Evolutionary conservation across 805 yeast species (phyloP), one percentile per base, ranked within the genome.

Genomic region (Lipomyces orientalis): DNA sequence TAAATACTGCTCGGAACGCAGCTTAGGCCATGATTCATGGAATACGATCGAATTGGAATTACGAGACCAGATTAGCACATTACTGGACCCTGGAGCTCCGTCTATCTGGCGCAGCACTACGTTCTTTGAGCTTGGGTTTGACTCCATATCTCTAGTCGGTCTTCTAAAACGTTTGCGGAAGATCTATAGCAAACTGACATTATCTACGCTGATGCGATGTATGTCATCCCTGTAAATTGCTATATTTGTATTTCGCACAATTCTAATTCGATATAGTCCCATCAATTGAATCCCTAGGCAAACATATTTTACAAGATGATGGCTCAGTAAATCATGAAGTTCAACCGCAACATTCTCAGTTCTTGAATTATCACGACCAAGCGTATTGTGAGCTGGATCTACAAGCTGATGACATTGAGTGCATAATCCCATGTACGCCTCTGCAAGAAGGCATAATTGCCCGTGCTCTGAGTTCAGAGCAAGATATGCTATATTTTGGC

Each of bases 121-220:
- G 14, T 34, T 74, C 19, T 73, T 71, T 52, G 75, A 73, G 19
- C 67, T 73, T 10, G 76, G 76, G 22, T 46, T 73, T 35, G 76
- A 74, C 58, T 74, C 76, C 4, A 71, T 74, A 19, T 69, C 74
- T 6, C 55, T 68, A 34, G 73, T 73, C 19, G 35, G 68, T 1
- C 61, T 73, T 2, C 33, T 62, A 33, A 65, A 64, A 37, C 22
- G 31, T 25, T 59, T 73, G 31, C 54, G 66, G 29, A 19, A 63
- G 31, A 16, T 3, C 4, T 60, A 31, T 43, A 19, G 16, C 3
- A 7, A 6, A 6, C 10, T 62, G 25, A 63, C 29, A 16, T 19
- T 68, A 34, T 68, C 71, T 7, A 43, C 63, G 29, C 29, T 65
- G 25, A 55, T 59, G 58, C 61, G 33, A 31, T 22, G 72, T 64